Base-by-base conservation (phyloP, 176 grass and related monocot species). In the Neostapfia colusana region DNA sequence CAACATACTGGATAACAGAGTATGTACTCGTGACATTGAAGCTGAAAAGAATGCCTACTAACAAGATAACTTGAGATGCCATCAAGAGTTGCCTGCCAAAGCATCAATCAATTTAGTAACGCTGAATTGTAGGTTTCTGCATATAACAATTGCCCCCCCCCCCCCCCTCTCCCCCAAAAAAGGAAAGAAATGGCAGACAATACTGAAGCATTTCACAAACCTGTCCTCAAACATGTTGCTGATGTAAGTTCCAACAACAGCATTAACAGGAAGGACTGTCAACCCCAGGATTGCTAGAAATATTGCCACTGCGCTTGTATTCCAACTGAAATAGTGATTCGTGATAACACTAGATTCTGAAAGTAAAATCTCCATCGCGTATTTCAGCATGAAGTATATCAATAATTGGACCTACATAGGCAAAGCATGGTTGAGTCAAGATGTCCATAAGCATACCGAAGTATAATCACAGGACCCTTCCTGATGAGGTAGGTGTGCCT, bases 321-420 rank as follows among this genome's bases (percentile, higher is more conserved):
- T 88, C 91, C 95, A 99, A 63, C 77, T 86, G 81, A 99, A 99
- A 83, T 99, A 99, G 85, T 90, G 78, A 74, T 8, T 88, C 54
- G 95, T 99, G 42, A 99, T 78, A 27, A 99, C 95, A 92, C 95
- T 99, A 26, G 95, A 99, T 42, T 99, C 95, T 8, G 95, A 89
- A 73, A 99, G 87, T 81, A 95, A 81, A 81, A 99, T 92, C 82
- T 99, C 95, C 95, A 99, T 99, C 2, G 95, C 91, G 13, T 94
- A 99, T 80, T 99, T 99, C 74, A 99, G 91, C 95, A 99, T 99
- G 83, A 99, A 99, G 69, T 99, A 99, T 84, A 92, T 99, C 71
- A 99, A 83, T 58, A 99, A 66, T 62, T 95, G 95, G 70, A 99
- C 95, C 95, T 99, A 70, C 39, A 85, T 37, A 17, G 61, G 56